Conservation (phyloP, 495 filamentous ascomycete species). For the Hypoxylon subgilvum region DNA sequence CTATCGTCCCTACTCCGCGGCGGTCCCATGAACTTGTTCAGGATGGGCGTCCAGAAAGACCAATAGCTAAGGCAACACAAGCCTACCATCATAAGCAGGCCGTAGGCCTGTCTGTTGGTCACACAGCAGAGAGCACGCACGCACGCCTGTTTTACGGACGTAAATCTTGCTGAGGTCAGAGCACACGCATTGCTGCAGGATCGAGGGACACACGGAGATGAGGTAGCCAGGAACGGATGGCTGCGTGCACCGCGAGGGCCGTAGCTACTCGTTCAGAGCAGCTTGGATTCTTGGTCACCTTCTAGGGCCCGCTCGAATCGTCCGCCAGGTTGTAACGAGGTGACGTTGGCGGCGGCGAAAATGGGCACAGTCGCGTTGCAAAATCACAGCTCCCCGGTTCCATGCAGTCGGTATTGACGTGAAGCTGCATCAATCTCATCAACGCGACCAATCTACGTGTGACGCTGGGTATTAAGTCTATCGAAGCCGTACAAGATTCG, state of each 20-base stretch:
- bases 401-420: slow-evolving; percentile 25
- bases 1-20: not conserved
- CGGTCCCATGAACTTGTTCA: not conserved
- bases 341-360: slow-evolving; percentile 12
- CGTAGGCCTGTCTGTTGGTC: slow-evolving; percentile 28
- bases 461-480: slow-evolving; percentile 10
- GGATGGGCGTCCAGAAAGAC: not conserved
- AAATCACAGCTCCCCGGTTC: slow-evolving; percentile 3
- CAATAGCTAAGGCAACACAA: slow-evolving; percentile 14
- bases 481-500: not conserved
- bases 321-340: slow-evolving; percentile 1
- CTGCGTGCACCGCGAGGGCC: slow-evolving; percentile 33
- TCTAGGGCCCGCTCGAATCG: not conserved
- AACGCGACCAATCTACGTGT: slow-evolving; percentile 3
- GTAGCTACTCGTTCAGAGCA: slow-evolving; percentile 6
- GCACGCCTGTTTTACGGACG: slow-evolving; percentile 40
- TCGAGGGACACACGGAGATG: slow-evolving; percentile 47
- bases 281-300: not conserved
- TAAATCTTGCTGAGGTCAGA: slow-evolving; percentile 38
- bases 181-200: slow-evolving; percentile 46
- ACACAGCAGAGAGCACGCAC: slow-evolving; percentile 31
- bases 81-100: slow-evolving; percentile 11
- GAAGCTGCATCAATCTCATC: slow-evolving; percentile 10
- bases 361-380: not conserved
- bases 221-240: slow-evolving; percentile 43